These are phyloP conservation scores for Thielaviopsis cerberus DNA, from an alignment of 2,329 filamentous ascomycete genomes.

Conservation along the genomic window DNA sequence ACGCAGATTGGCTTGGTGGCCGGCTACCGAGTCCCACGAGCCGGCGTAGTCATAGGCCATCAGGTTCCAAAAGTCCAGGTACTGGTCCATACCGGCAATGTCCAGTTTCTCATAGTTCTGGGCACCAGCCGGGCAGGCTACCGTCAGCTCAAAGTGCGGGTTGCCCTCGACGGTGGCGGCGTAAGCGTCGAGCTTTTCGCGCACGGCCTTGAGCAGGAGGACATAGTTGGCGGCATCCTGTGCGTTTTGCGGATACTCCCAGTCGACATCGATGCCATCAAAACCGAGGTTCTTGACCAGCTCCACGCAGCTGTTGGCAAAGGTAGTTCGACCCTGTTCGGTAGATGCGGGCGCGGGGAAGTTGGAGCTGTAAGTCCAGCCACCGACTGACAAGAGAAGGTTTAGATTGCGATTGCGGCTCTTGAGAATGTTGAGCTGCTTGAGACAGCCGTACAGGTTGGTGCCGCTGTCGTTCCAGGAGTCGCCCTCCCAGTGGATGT, in stretches of 20 bases:
- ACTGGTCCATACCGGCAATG: slow-evolving; percentile 43
- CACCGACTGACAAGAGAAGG: slow-evolving; percentile 69
- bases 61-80: slow-evolving; percentile 58
- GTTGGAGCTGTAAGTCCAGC: slow-evolving; percentile 81
- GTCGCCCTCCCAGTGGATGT: slow-evolving; percentile 56
- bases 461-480: slow-evolving; percentile 53
- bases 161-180: slow-evolving; percentile 22
- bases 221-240: slow-evolving; percentile 40
- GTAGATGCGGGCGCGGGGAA: slow-evolving; percentile 62
- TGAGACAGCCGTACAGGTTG: slow-evolving; percentile 76
- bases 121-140: slow-evolving; percentile 44
- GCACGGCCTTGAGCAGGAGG: slow-evolving; percentile 36
- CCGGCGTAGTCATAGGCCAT: slow-evolving; percentile 87
- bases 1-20: slow-evolving; percentile 68
- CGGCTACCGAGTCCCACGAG: slow-evolving; percentile 53
- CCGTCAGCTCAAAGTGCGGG: slow-evolving; percentile 43
- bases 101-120: slow-evolving; percentile 45
- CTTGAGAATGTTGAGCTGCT: slow-evolving; percentile 76
- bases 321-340: slow-evolving; percentile 45
- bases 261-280: slow-evolving; percentile 50
- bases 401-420: slow-evolving; percentile 66
- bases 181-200: slow-evolving; percentile 40
- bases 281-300: slow-evolving; percentile 69
- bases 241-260: slow-evolving; percentile 43
- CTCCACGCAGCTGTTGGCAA: slow-evolving; percentile 55